A percentile compares a stretch with the other conserved stretches of the same genome.
Evolutionary conservation across 1,139 yeast species (phyloP).

Genomic region (Kodamaea fungicola): DNA sequence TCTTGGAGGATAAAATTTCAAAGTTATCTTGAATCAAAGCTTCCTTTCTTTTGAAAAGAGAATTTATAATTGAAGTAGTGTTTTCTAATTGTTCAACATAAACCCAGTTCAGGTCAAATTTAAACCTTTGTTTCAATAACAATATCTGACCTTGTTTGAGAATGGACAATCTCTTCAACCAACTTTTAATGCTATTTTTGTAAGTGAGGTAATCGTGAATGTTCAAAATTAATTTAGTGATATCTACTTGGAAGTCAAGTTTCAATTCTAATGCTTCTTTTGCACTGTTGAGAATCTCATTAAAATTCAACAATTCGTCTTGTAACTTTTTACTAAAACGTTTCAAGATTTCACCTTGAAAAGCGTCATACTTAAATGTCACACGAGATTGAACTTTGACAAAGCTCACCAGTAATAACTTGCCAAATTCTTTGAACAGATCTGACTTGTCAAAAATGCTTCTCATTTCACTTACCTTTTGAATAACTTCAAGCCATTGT

Average conservation of each 20-base stretch:
- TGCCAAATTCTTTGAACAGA: constrained; percentile 32
- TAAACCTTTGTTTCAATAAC: constrained; percentile 43
- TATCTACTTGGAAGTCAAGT: constrained; percentile 16
- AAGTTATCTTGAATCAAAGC: constrained; percentile 40
- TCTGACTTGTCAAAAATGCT: constrained; percentile 52
- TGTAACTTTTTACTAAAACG: constrained; percentile 41
- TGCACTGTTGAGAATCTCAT: constrained; percentile 14
- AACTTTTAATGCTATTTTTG: constrained; percentile 15
- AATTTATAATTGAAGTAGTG: constrained; percentile 42
- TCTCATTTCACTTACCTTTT: constrained; percentile 45
- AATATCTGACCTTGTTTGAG: constrained; percentile 43
- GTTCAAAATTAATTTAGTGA: constrained; percentile 15
- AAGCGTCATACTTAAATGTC: constrained; percentile 52
- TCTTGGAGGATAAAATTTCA: constrained; percentile 39
- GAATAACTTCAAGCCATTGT: constrained; percentile 47
- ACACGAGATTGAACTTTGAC: constrained; percentile 54
- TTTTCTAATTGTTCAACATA: constrained; percentile 62
- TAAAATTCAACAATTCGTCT: constrained; percentile 12
- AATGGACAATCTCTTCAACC: constrained; percentile 24
- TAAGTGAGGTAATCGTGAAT: constrained; percentile 16
- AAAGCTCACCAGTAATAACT: constrained; percentile 38
- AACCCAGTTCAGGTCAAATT: constrained; percentile 55
- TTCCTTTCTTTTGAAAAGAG: constrained; percentile 38
- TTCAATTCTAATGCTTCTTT: constrained; percentile 16
- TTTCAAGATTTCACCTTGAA: constrained; percentile 49